These are phyloP conservation scores for Haplosporangium sp. DNA, from an alignment of 371 early-diverging fungal species.

Conservation along the genomic window DNA sequence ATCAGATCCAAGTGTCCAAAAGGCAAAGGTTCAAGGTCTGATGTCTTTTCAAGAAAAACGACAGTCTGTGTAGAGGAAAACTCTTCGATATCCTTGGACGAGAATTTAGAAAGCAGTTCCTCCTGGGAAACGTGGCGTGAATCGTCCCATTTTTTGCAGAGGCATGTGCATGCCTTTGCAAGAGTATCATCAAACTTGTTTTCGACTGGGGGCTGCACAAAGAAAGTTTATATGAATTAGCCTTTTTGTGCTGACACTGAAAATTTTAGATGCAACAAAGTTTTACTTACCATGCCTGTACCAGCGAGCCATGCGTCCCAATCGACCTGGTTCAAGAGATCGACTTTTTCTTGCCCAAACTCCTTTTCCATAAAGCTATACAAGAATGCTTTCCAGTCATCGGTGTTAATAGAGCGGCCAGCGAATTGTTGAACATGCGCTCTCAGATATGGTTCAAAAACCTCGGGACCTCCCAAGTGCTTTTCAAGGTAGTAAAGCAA, in stretches of 20 bases:
- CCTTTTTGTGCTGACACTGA: background rate
- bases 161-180: constrained; percentile 81
- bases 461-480: constrained; percentile 85
- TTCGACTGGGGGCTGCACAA: constrained; percentile 80
- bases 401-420: constrained; percentile 88
- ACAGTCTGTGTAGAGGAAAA: constrained; percentile 85
- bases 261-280: background rate
- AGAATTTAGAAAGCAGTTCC: constrained; percentile 59
- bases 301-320: constrained; percentile 92
- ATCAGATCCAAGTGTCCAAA: constrained; percentile 71
- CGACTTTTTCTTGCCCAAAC: constrained; percentile 74
- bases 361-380: constrained; percentile 75
- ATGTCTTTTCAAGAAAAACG: constrained; percentile 89
- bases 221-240: background rate
- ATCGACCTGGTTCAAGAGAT: constrained; percentile 80
- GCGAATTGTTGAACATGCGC: constrained; percentile 89
- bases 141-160: constrained; percentile 82
- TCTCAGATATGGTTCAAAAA: constrained; percentile 90
- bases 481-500: constrained; percentile 93
- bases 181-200: constrained; percentile 89
- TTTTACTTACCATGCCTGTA: constrained; percentile 76
- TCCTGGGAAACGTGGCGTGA: constrained; percentile 61
- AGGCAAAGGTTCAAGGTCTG: constrained; percentile 74
- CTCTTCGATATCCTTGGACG: constrained; percentile 67
- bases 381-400: constrained; percentile 88